Conservation (phyloP, 2,329 filamentous ascomycete genomes). For the Botrytis hyacinthi region DNA sequence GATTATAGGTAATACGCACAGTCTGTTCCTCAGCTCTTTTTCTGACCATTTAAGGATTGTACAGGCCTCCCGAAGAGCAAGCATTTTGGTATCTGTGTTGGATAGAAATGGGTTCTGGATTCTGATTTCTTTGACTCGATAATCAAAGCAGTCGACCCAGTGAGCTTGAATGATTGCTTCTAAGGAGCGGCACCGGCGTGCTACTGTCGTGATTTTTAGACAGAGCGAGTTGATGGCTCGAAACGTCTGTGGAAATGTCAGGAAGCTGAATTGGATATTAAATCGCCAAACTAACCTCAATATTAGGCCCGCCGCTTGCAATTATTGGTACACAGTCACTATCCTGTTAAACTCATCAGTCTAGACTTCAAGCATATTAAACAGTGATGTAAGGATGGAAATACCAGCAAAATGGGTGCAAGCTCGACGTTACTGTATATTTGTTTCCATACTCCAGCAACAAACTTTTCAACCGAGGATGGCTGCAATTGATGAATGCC, state of each 20-base stretch:
- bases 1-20: neutral
- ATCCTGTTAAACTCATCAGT: neutral
- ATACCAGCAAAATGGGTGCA: neutral
- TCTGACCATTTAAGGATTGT: neutral
- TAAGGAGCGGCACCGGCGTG: neutral
- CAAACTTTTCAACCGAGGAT: neutral
- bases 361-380: neutral
- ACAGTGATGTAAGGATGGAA: neutral
- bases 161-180: neutral
- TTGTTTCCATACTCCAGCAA: neutral
- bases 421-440: neutral
- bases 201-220: neutral
- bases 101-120: neutral
- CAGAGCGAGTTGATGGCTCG: neutral
- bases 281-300: neutral
- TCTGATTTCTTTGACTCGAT: neutral
- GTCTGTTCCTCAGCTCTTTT: neutral
- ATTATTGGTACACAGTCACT: neutral
- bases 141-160: neutral
- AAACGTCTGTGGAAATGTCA: neutral
- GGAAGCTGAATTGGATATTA: neutral
- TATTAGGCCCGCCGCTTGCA: neutral
- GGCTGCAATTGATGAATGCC: neutral
- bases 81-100: neutral
- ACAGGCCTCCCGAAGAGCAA: neutral